Evolutionary conservation across 805 yeast species (phyloP).

Genomic region (Candida corydali): DNA sequence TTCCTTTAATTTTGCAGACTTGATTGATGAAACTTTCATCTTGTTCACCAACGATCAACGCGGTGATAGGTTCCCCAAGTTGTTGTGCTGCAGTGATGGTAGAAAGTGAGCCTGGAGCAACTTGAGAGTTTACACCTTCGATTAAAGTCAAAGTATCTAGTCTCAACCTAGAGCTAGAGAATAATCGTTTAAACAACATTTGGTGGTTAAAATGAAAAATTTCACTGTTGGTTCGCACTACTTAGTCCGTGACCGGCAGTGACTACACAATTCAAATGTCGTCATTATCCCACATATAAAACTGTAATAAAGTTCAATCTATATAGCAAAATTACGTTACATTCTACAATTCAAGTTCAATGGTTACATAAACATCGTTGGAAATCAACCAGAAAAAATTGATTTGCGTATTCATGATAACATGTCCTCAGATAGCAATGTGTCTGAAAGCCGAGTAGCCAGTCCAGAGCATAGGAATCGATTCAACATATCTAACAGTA

Average conservation of each 20-base stretch:
- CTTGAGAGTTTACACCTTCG: slow-evolving; percentile 53
- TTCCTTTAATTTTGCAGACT: slow-evolving; percentile 49
- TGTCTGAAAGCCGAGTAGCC: no score
- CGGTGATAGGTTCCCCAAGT: slow-evolving; percentile 77
- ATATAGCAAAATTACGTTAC: no score
- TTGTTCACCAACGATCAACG: slow-evolving; percentile 67
- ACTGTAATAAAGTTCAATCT: no score
- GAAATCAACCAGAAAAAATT: no score
- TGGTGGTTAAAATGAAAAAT: slow-evolving; percentile 1
- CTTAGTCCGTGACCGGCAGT: slow-evolving; percentile 5
- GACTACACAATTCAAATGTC: no score
- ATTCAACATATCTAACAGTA: background rate
- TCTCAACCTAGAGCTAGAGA: slow-evolving; percentile 33
- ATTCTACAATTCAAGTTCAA: no score
- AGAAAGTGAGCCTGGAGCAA: slow-evolving; percentile 67
- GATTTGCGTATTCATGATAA: no score
- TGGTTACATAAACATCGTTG: no score
- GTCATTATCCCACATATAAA: no score
- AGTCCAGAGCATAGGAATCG: background rate
- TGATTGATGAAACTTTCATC: slow-evolving; percentile 41
- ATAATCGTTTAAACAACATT: slow-evolving; percentile 32
- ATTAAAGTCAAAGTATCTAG: slow-evolving; percentile 66
- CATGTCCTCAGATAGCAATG: no score
- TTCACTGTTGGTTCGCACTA: background rate
- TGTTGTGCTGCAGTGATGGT: slow-evolving; percentile 74